Base-by-base conservation (phyloP, 352 stramenopile genomes). In the Globisporangium lucens region DNA sequence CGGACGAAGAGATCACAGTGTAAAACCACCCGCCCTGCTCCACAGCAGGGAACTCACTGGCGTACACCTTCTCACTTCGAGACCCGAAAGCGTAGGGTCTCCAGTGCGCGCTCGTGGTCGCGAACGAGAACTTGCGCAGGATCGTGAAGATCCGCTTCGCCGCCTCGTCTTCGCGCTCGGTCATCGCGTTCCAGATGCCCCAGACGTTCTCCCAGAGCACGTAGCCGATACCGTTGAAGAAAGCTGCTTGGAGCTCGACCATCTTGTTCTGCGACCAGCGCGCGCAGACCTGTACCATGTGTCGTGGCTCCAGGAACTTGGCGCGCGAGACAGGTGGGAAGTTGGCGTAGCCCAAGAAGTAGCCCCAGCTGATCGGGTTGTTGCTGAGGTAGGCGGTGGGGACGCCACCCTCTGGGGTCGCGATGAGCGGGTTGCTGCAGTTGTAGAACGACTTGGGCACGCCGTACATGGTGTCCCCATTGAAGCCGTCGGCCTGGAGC, bases 131-230 rank as follows among this genome's bases (percentile, higher is more conserved):
- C 22, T 77, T 59, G 30, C 84, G 83, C 53, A 94, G 61, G 60
- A 93, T 87, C 9, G 77, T 60, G 49, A 92, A 91, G 64, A 78
- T 80, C 2, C 84, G 76, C 74, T 84, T 89, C 43, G 73, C 61
- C 5, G 71, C 83, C 65, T 90, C 78, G 66, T 78, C 78, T 73
- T 96, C 87, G 9, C 85, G 83, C 53, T 76, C 68, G 0, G 87
- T 94, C 74, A 94, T 89, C 10, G 73, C 78, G 56, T 93, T 95
- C 85, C 83, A 95, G 35, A 94, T 94, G 17, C 89, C 86, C 89
- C 89, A 96, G 20, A 96, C 85, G 65, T 96, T 96, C 56, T 96
- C 89, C 89, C 89, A 96, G 5, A 92, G 70, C 24, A 94, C 89
- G 69, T 94, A 95, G 4, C 89, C 87, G n/a, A 78, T 82, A 10